phyloP scores from a whole-genome alignment of 2,329 filamentous ascomycete species.

The Thermochaetoides dissita region DNA sequence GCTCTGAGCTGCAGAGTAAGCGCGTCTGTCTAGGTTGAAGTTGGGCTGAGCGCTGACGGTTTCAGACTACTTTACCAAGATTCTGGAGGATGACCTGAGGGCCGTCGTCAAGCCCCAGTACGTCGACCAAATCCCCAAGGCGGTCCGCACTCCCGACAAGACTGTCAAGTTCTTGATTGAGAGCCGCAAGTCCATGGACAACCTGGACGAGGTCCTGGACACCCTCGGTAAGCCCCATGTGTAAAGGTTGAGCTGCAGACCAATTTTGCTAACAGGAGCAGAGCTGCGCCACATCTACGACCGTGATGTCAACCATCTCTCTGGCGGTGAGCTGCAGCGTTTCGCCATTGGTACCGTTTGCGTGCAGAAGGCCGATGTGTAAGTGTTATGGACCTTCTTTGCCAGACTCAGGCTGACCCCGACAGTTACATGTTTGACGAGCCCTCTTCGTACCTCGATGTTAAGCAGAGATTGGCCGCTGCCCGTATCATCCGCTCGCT shows the following conservation, averaged over 20 bases:
- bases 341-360: slow-evolving; percentile 95
- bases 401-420: slow-evolving; percentile 19
- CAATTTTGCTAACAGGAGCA: slow-evolving; percentile 16
- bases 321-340: slow-evolving; percentile 94
- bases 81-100: slow-evolving; percentile 92
- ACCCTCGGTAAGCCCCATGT: slow-evolving; percentile 43
- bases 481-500: slow-evolving; percentile 86
- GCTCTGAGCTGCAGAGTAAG: slow-evolving; percentile 85
- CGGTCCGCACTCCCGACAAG: slow-evolving; percentile 70
- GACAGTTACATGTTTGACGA: slow-evolving; percentile 91
- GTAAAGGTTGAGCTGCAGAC: too few species aligned
- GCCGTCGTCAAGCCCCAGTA: slow-evolving; percentile 98
- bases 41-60: slow-evolving; percentile 1
- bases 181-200: slow-evolving; percentile 60
- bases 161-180: slow-evolving; percentile 67
- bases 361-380: slow-evolving; percentile 88
- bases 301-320: slow-evolving; percentile 78
- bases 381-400: slow-evolving; percentile 19
- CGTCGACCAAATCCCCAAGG: slow-evolving; percentile 93
- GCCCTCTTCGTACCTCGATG: slow-evolving; percentile 96
- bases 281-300: slow-evolving; percentile 83
- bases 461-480: slow-evolving; percentile 93
- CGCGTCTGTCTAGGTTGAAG: slow-evolving; percentile 14
- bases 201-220: slow-evolving; percentile 69
- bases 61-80: slow-evolving; percentile 93